A percentile compares a stretch with the other conserved stretches of the same genome.
Evolutionary conservation across 2,329 filamentous ascomycete genomes (phyloP).

Genomic region (Colletotrichum sp.): DNA sequence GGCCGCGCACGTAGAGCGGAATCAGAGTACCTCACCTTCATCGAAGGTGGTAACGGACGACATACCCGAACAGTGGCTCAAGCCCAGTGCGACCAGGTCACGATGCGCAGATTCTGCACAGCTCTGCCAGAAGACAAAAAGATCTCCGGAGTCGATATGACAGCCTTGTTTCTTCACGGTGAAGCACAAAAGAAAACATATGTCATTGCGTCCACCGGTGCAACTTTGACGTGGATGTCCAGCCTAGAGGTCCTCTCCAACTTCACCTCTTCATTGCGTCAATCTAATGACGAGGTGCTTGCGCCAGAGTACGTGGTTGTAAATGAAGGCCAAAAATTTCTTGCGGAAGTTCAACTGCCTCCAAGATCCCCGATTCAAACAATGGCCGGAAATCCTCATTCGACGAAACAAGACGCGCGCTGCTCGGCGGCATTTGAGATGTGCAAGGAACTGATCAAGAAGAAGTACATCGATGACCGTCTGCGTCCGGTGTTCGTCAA

Average conservation of each 20-base stretch:
- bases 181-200: constrained; percentile 58
- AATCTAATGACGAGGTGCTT: constrained; percentile 38
- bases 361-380: constrained; percentile 74
- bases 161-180: constrained; percentile 60
- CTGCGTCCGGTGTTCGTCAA: constrained; percentile 77
- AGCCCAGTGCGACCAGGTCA: constrained; percentile 62
- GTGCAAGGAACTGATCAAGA: constrained; percentile 72
- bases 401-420: constrained; percentile 80
- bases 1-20: constrained; percentile 80
- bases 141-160: constrained; percentile 63
- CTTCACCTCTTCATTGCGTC: constrained; percentile 74
- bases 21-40: constrained; percentile 86
- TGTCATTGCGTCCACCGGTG: constrained; percentile 70
- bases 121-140: constrained; percentile 77
- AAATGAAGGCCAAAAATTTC: constrained; percentile 61
- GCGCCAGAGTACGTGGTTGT: constrained; percentile 67
- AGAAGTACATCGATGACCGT: constrained; percentile 73
- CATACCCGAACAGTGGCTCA: constrained; percentile 65
- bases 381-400: constrained; percentile 65
- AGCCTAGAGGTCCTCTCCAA: constrained; percentile 74
- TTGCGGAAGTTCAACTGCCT: constrained; percentile 82
- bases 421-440: constrained; percentile 88
- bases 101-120: constrained; percentile 78
- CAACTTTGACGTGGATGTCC: constrained; percentile 79
- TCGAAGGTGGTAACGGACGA: constrained; percentile 71